phyloP scores from a whole-genome alignment of 768 basidiomycete genomes.

The Russula emetica region DNA sequence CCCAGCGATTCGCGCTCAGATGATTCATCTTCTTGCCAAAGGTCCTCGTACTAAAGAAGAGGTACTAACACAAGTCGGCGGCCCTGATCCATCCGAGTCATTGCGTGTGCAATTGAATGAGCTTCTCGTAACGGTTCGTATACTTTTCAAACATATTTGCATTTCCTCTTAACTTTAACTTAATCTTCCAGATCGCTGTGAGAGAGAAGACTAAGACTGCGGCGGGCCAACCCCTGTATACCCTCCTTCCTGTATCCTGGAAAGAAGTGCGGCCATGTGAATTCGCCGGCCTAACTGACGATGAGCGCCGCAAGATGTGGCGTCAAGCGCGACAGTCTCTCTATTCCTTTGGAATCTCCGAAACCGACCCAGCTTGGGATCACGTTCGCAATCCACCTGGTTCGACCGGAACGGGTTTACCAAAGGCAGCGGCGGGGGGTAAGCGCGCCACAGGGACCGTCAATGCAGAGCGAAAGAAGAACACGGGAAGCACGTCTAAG shows the following conservation, averaged over 20 bases:
- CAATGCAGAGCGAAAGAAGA: slow-evolving; percentile 21
- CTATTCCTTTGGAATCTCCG: slow-evolving; percentile 49
- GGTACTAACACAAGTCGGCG: slow-evolving; percentile 45
- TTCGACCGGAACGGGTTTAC: slow-evolving; percentile 1
- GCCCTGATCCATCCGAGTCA: slow-evolving; percentile 35
- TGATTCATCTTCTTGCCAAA: slow-evolving; percentile 54
- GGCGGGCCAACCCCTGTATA: slow-evolving; percentile 37
- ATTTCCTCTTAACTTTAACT: neutral
- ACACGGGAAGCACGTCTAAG: slow-evolving; percentile 5
- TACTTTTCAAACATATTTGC: neutral
- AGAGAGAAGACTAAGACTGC: slow-evolving; percentile 14
- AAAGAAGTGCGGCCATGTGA: slow-evolving; percentile 66
- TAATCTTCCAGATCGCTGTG: slow-evolving; percentile 22
- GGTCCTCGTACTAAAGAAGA: slow-evolving; percentile 43
- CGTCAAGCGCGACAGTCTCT: slow-evolving; percentile 50
- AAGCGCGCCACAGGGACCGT: slow-evolving; percentile 11
- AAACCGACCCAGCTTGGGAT: slow-evolving; percentile 60
- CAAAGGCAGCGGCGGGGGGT: slow-evolving; percentile 4
- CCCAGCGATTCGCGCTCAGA: slow-evolving; percentile 36
- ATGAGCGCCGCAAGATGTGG: slow-evolving; percentile 48
- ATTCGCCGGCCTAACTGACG: slow-evolving; percentile 48
- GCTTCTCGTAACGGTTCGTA: slow-evolving; percentile 49
- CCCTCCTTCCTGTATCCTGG: slow-evolving; percentile 57
- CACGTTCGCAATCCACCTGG: slow-evolving; percentile 37
- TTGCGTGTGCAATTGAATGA: slow-evolving; percentile 43